Base-by-base conservation (phyloP, 2,329 filamentous ascomycete species). In the Catunica adiposa region DNA sequence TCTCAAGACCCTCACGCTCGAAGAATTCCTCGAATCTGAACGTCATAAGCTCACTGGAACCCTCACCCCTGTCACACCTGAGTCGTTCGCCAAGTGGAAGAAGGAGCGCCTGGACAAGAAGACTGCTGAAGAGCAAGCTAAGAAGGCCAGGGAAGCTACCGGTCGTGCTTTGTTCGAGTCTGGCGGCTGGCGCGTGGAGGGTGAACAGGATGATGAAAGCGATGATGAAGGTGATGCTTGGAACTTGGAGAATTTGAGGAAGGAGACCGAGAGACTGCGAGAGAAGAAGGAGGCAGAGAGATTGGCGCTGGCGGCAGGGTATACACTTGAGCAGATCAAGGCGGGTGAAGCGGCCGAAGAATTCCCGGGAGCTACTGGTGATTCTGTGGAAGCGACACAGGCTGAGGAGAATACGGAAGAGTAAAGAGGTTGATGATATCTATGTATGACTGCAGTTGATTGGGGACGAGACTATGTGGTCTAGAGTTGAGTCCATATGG, bases 31-130 rank as follows among this genome's bases (percentile, higher is more conserved):
- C 56, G 92, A 98, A 69, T 90, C 86, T 0, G 90, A 98, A 73
- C 80, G 92, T 62, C 89, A 96, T 73, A 97, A 97, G 70, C 80
- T 98, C 53, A 89, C 84, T 0, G 92, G 90, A 56, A 89, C 76
- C 0, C 76, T 97, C 53, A 98, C 94, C 1, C 94, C 94, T 3
- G 94, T 98, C 60, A 98, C 86, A 1, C 84, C 83, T 1, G 92
- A 98, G 66, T 77, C 81, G 0, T 98, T 98, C 66, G 88, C 88
- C 60, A 92, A 92, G 66, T 98, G 92, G 92, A 98, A 98, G 77
- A 83, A 89, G 71, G 85, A 94, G 54, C 84, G 92, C 47, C 67
- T 97, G 62, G 82, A 89, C 69, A 98, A 98, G 82, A 97, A 95
- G 77, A 84, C 83, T 15, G 92, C 92, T 22, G 92, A 98, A 64